Evolutionary conservation across 305 asterid species (phyloP), one percentile per base, ranked within the genome.

Genomic region (Rubia occidens): DNA sequence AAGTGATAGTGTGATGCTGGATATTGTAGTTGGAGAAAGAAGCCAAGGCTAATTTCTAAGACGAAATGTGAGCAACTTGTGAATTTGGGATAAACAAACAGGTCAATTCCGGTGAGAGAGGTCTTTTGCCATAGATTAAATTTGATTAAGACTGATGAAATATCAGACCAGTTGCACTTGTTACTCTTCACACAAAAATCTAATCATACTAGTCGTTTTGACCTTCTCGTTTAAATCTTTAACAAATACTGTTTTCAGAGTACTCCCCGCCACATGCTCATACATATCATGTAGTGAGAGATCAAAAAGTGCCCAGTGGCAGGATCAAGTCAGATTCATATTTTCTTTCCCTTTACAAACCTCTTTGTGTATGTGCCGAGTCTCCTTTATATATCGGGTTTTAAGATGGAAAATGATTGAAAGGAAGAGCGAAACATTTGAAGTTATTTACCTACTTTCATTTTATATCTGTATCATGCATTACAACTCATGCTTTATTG

Each of bases 401-500:
- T 32, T 43, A 62, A 21, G 3, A 32, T 11, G 64, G 6, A 17
- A 6, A 37, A 44, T 44, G 59, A 45, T 66, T 20, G 26, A 44
- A 44, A 17, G 69, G 49, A 63, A 13, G 20, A 18, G 53, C 42
- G 67, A 40, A 63, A 6, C 45, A 42, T 13, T n/a, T n/a, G 20
- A 10, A 42, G 24, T 20, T 65, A 17, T 14, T 13, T 66, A 4
- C 59, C 26, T 11, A 11, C 17, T 65, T 18, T 20, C 35, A 39
- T 64, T 40, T 64, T 43, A 40, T 42, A 21, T 60, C 60, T 56
- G 15, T 3, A 21, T 8, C 11, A 20, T 59, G 61, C 55, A 40
- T 65, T 35, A 29, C 49, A 69, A 67, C 37, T 62, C 53, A 13
- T 56, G 21, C 56, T 60, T 69, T 44, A 37, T 53, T 53, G 47